phyloP scores from a whole-genome alignment of 306 rosid species.

The Corylus avellana region DNA sequence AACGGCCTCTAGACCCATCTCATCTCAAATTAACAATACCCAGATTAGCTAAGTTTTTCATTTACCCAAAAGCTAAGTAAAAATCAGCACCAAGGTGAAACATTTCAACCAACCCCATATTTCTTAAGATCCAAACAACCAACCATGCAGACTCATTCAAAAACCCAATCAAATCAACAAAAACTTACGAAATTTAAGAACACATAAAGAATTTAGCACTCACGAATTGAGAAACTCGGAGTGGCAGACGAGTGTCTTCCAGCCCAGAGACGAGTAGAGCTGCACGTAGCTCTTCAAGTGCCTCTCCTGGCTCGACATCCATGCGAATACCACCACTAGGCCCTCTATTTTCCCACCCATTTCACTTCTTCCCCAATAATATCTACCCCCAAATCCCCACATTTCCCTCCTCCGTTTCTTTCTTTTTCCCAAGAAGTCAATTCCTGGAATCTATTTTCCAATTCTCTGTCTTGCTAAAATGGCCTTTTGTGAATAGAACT shows the following conservation, averaged over 20 bases:
- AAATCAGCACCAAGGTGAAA: not conserved
- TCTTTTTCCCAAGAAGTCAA: constrained; percentile 8
- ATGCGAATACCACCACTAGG: constrained; percentile 77
- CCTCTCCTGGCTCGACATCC: constrained; percentile 87
- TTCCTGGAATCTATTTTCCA: not conserved
- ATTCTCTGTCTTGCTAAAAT: not conserved
- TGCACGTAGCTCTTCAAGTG: constrained; percentile 69
- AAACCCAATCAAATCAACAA: not conserved
- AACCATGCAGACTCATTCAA: not conserved
- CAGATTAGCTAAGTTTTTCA: not conserved
- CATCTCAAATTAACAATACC: not conserved
- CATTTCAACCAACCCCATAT: not conserved
- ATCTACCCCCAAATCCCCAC: constrained; percentile 96
- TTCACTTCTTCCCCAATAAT: constrained; percentile 79
- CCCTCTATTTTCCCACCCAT: constrained; percentile 55
- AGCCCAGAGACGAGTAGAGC: constrained; percentile 71
- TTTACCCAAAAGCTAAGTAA: too few species aligned
- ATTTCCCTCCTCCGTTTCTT: constrained; percentile 28
- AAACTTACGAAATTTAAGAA: not conserved
- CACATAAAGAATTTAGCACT: constrained; percentile 29
- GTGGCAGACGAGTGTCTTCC: constrained; percentile 85
- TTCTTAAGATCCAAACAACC: not conserved
- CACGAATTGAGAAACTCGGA: constrained; percentile 84
- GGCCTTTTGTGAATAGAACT: not conserved
- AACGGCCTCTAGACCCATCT: not conserved